These are phyloP conservation scores for Umbellularia californica DNA, from an alignment of 164 flowering plant genomes.

Conservation along the genomic window DNA sequence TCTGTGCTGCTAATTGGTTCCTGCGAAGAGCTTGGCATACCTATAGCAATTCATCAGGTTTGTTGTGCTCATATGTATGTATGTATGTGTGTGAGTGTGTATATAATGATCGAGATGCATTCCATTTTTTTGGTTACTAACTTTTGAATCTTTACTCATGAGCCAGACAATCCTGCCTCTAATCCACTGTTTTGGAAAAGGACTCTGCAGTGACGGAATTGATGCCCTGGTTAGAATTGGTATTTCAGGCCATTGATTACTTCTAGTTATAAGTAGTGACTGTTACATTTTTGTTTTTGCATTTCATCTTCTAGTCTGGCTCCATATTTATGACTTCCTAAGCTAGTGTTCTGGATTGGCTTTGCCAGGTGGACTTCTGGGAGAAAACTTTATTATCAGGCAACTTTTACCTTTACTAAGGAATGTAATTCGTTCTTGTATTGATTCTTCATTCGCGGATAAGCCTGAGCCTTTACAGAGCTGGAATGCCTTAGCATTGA, in stretches of 20 bases:
- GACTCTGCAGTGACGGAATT: constrained; percentile 81
- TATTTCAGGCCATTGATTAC: constrained; percentile 30
- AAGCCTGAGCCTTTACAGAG: constrained; percentile 85
- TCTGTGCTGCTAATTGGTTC: constrained; percentile 91
- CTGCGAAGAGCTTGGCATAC: constrained; percentile 93
- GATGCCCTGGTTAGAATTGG: constrained; percentile 96
- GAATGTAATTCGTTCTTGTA: constrained; percentile 52
- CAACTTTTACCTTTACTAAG: constrained; percentile 78
- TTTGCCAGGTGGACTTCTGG: constrained; percentile 74
- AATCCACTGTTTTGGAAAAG: constrained; percentile 84
- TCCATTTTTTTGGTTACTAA: constrained; percentile 12
- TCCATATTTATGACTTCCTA: constrained; percentile 5
- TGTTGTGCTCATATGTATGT: constrained; percentile 1
- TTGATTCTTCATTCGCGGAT: constrained; percentile 43
- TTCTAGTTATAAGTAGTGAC: constrained; percentile 13
- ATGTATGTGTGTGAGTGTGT: no score
- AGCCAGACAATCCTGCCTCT: constrained; percentile 87
- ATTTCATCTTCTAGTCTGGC: background rate
- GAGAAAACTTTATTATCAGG: constrained; percentile 60
- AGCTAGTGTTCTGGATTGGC: constrained; percentile 14
- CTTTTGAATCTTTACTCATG: constrained; percentile 11
- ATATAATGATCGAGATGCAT: background rate
- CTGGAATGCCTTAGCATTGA: constrained; percentile 70
- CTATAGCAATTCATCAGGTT: constrained; percentile 91
- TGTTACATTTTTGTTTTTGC: constrained; percentile 1